These are phyloP conservation scores for Starmerella ratchasimensis DNA, from an alignment of 805 yeast genomes.

Conservation along the genomic window DNA sequence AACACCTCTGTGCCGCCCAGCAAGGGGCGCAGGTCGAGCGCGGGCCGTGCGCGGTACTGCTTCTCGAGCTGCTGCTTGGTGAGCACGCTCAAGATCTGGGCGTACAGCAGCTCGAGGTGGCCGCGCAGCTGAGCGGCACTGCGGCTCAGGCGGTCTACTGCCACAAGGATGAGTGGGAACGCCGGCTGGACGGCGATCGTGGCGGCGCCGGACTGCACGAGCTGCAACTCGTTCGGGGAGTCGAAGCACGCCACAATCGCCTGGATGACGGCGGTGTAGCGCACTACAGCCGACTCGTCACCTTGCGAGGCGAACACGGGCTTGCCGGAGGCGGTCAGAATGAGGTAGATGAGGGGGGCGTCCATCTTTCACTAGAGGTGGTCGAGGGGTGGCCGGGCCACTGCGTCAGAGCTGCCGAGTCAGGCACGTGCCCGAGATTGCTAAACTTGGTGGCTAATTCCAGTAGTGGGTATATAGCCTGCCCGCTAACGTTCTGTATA, in stretches of 20 bases:
- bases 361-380: no score
- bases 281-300: slow-evolving; percentile 14
- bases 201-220: slow-evolving; percentile 38
- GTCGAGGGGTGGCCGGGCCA: no score
- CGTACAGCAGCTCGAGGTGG: slow-evolving; percentile 61
- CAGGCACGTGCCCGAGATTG: no score
- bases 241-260: slow-evolving; percentile 20
- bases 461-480: no score
- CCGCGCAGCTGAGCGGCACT: slow-evolving; percentile 34
- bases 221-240: slow-evolving; percentile 20
- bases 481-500: no score
- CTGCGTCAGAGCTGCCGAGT: no score
- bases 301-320: slow-evolving; percentile 20
- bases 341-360: slow-evolving; percentile 13
- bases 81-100: slow-evolving; percentile 66
- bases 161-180: slow-evolving; percentile 60
- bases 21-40: slow-evolving; percentile 66
- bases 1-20: slow-evolving; percentile 66
- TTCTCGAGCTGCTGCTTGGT: slow-evolving; percentile 65
- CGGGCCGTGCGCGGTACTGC: slow-evolving; percentile 56
- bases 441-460: no score
- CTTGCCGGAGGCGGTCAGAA: slow-evolving; percentile 21
- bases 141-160: slow-evolving; percentile 34
- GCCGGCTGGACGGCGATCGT: slow-evolving; percentile 47
- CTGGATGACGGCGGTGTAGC: slow-evolving; percentile 21